Evolutionary conservation across 164 flowering plant species (phyloP).

Genomic region (Vitis vinifera): ASM3070453v1 NC_081817.1:6692001-6692500

Average conservation of each 20-base stretch:
- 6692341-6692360: not conserved
- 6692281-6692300: not conserved
- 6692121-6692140: no score
- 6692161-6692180: not conserved
- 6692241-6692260: slow-evolving; percentile 1
- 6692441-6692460: slow-evolving; percentile 14
- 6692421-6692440: no score
- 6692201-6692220: not conserved
- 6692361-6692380: not conserved
- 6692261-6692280: not conserved
- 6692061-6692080: no score
- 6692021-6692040: no score
- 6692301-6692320: not conserved
- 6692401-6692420: no score
- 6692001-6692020: no score
- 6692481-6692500: slow-evolving; percentile 40
- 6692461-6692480: slow-evolving; percentile 12
- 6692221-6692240: not conserved
- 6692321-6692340: not conserved
- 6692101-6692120: no score
- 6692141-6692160: no score
- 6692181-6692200: not conserved
- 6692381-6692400: not conserved
- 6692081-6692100: no score
- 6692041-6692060: no score